phyloP scores from a whole-genome alignment of 2,329 filamentous ascomycete species.

The Pseudogymnoascus sp. region DNA sequence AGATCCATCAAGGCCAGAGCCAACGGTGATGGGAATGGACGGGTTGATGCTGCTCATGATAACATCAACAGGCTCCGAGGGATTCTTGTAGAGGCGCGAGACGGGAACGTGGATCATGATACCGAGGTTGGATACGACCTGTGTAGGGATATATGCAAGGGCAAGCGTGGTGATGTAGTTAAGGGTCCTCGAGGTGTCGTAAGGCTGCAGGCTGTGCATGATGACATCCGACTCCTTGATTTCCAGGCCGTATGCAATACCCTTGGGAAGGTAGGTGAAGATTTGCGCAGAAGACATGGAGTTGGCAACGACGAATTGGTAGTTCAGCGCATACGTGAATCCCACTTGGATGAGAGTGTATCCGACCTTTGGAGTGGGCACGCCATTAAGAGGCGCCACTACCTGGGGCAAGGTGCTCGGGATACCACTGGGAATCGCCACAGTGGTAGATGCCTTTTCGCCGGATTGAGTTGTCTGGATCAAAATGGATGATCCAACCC shows the following conservation, averaged over 20 bases:
- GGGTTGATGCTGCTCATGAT: slow-evolving; percentile 79
- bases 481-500: slow-evolving; percentile 5
- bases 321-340: slow-evolving; percentile 75
- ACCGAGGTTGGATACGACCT: slow-evolving; percentile 59
- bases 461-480: neutral
- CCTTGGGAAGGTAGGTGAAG: slow-evolving; percentile 67
- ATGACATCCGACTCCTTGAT: slow-evolving; percentile 47
- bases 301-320: slow-evolving; percentile 68
- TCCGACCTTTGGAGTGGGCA: slow-evolving; percentile 46
- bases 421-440: slow-evolving; percentile 42
- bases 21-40: slow-evolving; percentile 49
- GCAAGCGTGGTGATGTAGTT: slow-evolving; percentile 79
- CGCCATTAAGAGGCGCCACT: slow-evolving; percentile 62
- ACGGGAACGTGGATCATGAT: slow-evolving; percentile 63
- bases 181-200: slow-evolving; percentile 60
- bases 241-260: slow-evolving; percentile 55
- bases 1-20: slow-evolving; percentile 31
- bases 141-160: slow-evolving; percentile 66
- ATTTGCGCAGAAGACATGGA: slow-evolving; percentile 74
- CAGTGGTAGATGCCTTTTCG: neutral
- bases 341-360: slow-evolving; percentile 73
- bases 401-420: slow-evolving; percentile 64
- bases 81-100: slow-evolving; percentile 56
- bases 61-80: slow-evolving; percentile 55
- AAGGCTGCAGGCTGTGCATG: slow-evolving; percentile 67